A percentile compares a stretch with the other conserved stretches of the same genome.
Evolutionary conservation across 1,284 basidiomycete genomes (phyloP).

Genomic region (Golubevia sp.): DNA sequence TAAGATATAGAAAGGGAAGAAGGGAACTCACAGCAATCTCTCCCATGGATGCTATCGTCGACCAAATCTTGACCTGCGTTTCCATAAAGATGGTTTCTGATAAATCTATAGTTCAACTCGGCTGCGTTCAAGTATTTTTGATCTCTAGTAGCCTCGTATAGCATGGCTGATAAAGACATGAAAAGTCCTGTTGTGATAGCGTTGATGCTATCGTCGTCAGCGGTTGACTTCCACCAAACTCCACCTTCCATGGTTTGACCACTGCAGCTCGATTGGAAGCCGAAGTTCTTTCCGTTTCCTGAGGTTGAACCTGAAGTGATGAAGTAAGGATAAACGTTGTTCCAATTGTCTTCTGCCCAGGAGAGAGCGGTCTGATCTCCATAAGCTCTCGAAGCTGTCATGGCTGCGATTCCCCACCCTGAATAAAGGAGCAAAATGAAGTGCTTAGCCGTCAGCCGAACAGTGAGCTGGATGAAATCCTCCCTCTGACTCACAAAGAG

Average conservation of each 20-base stretch:
- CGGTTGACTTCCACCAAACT: not conserved
- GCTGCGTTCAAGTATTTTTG: not conserved
- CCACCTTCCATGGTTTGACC: not conserved
- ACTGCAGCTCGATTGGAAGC: not conserved
- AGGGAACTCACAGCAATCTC: not conserved
- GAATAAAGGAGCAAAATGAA: too few species aligned
- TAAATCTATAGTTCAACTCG: not conserved
- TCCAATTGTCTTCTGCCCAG: not conserved
- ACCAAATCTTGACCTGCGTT: not conserved
- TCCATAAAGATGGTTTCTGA: not conserved
- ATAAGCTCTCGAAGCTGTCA: not conserved
- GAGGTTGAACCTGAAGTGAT: not conserved
- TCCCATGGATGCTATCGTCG: not conserved
- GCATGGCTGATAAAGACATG: not conserved
- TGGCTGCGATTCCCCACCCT: not conserved
- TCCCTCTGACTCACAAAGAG: too few species aligned
- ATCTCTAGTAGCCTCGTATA: not conserved
- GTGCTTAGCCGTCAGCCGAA: too few species aligned
- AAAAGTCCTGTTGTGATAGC: not conserved
- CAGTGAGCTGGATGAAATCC: too few species aligned
- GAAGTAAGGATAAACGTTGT: not conserved
- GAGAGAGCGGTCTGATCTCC: not conserved
- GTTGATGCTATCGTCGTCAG: not conserved
- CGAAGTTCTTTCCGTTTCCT: not conserved
- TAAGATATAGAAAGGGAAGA: too few species aligned